Percentiles rank a stretch among this genome's conserved stretches.
Conservation (phyloP, 176 grass and related monocot species). For the Carex pumila region DNA sequence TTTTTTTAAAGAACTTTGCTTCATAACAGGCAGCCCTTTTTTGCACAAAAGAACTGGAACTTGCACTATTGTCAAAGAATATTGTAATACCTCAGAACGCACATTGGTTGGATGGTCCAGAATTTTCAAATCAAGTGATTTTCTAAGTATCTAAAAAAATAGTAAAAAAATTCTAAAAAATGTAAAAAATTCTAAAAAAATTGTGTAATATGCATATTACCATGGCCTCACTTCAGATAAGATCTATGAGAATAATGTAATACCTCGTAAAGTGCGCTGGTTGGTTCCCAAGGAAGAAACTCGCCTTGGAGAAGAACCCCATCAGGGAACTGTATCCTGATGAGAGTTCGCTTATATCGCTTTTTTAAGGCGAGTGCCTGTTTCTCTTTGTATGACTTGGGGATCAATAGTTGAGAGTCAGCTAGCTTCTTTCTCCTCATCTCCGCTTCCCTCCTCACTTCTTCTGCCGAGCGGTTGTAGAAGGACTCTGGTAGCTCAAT, state of each 20-base stretch:
- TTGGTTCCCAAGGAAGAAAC: constrained; percentile 71
- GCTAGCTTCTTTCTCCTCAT: constrained; percentile 74
- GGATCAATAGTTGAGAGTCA: constrained; percentile 71
- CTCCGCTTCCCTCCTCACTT: constrained; percentile 69
- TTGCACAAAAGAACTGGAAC: not conserved
- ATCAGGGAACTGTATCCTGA: constrained; percentile 91
- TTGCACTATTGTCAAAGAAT: not conserved
- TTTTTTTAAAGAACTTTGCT: not conserved
- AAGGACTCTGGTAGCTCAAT: constrained; percentile 80
- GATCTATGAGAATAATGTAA: not conserved
- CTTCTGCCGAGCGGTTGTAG: constrained; percentile 50
- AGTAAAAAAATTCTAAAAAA: no score
- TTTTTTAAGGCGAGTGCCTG: constrained; percentile 57
- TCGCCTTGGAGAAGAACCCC: constrained; percentile 75
- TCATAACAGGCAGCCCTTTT: not conserved
- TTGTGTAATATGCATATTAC: no score
- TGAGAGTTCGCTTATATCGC: constrained; percentile 56
- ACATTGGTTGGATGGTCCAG: constrained; percentile 20
- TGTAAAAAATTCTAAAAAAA: no score
- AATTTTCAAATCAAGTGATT: no score
- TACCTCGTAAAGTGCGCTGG: constrained; percentile 74
- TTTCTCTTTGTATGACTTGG: constrained; percentile 89
- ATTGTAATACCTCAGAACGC: constrained; percentile 61
- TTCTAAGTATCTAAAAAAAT: no score
- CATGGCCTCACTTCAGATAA: no score